These are phyloP conservation scores for Usnea hakonensis DNA, from an alignment of 495 filamentous ascomycete species.

Conservation along the genomic window DNA sequence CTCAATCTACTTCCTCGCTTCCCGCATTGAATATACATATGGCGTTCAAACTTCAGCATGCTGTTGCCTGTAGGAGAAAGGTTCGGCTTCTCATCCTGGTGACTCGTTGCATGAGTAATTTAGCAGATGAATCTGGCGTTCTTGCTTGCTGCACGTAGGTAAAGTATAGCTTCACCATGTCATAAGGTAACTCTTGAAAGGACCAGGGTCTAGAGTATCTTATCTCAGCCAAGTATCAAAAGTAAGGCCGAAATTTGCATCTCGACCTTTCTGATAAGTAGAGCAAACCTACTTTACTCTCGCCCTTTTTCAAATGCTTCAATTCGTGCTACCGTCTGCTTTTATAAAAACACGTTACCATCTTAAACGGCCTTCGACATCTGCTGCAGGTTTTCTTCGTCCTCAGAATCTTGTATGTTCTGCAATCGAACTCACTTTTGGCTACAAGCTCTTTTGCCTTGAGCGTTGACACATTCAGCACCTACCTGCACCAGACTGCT, in stretches of 20 bases:
- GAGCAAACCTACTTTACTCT: no score
- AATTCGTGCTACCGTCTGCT: neutral
- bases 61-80: conserved; percentile 1
- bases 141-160: neutral
- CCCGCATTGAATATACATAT: neutral
- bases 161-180: no score
- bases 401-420: neutral
- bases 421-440: neutral
- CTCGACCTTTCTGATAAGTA: no score
- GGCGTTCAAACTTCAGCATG: neutral
- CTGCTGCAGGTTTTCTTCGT: neutral
- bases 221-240: no score
- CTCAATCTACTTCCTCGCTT: neutral
- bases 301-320: neutral
- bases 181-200: no score
- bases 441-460: neutral
- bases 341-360: neutral
- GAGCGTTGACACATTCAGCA: neutral
- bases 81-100: conserved; percentile 6
- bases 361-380: neutral
- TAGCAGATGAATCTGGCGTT: neutral
- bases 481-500: neutral
- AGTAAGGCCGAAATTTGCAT: no score
- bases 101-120: neutral
- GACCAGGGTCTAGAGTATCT: no score